These are phyloP conservation scores for Hypoxylon sp. DNA, from an alignment of 2,329 filamentous ascomycete species.

Conservation along the genomic window DNA sequence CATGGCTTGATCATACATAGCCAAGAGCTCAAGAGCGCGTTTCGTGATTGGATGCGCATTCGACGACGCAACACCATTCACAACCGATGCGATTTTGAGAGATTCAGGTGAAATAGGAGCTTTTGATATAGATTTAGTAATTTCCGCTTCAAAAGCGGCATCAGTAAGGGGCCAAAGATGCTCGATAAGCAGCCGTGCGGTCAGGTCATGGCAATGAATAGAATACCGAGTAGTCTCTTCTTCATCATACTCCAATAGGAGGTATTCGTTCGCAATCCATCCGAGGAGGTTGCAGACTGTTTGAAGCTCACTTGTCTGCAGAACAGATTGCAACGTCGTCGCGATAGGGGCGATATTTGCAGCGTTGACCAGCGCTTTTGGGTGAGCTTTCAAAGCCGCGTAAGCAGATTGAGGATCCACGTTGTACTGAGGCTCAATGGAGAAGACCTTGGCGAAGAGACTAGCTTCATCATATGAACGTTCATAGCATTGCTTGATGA, in stretches of 20 bases:
- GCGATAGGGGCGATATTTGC: slow-evolving; percentile 68
- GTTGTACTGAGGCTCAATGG: slow-evolving; percentile 67
- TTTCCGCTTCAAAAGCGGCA: slow-evolving; percentile 66
- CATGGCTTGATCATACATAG: slow-evolving; percentile 74
- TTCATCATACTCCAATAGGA: slow-evolving; percentile 68
- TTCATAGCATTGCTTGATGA: slow-evolving; percentile 72
- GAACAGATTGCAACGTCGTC: slow-evolving; percentile 61
- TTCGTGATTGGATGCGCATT: slow-evolving; percentile 71
- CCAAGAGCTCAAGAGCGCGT: slow-evolving; percentile 68
- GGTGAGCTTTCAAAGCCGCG: slow-evolving; percentile 62
- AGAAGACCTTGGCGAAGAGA: slow-evolving; percentile 68
- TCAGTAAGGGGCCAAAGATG: slow-evolving; percentile 71
- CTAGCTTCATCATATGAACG: slow-evolving; percentile 67
- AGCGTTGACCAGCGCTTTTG: slow-evolving; percentile 66
- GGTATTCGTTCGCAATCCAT: slow-evolving; percentile 71
- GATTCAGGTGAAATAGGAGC: slow-evolving; percentile 61
- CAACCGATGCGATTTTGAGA: slow-evolving; percentile 64
- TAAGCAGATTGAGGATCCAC: slow-evolving; percentile 65
- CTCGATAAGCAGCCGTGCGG: slow-evolving; percentile 67
- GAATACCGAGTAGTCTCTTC: slow-evolving; percentile 66
- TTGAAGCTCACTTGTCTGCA: slow-evolving; percentile 63
- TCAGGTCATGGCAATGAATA: slow-evolving; percentile 67
- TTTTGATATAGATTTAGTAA: slow-evolving; percentile 67
- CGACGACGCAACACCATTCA: slow-evolving; percentile 64
- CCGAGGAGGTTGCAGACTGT: slow-evolving; percentile 68